phyloP scores from a whole-genome alignment of 371 early-diverging fungal genomes.

The Actinomortierella wolfii region DNA sequence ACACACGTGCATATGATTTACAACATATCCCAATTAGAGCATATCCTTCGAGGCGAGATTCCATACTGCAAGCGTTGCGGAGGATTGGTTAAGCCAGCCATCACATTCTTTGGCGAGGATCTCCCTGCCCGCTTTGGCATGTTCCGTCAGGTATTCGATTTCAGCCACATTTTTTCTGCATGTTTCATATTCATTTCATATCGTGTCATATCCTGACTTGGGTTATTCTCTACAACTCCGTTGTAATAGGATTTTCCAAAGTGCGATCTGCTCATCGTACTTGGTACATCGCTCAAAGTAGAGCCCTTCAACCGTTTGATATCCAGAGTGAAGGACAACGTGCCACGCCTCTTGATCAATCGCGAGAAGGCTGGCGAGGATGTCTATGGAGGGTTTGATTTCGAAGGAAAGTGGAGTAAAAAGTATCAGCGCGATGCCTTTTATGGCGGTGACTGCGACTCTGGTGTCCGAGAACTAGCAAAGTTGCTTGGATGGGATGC shows the following conservation, averaged over 20 bases:
- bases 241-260: slow-evolving; percentile 69
- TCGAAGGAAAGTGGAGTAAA: slow-evolving; percentile 63
- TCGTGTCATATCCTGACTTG: too few relatives aligned
- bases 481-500: slow-evolving; percentile 69
- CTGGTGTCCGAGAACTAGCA: slow-evolving; percentile 65
- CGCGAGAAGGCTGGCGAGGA: slow-evolving; percentile 76
- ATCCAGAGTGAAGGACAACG: slow-evolving; percentile 58
- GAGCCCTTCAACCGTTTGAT: slow-evolving; percentile 90
- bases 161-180: neutral
- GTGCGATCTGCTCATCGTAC: slow-evolving; percentile 89
- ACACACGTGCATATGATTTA: too few relatives aligned
- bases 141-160: slow-evolving; percentile 44
- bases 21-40: slow-evolving; percentile 23
- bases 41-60: slow-evolving; percentile 62
- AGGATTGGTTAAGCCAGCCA: slow-evolving; percentile 89
- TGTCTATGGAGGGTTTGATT: slow-evolving; percentile 76
- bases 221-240: too few relatives aligned
- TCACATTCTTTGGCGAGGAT: slow-evolving; percentile 93
- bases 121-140: slow-evolving; percentile 81
- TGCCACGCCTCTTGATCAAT: slow-evolving; percentile 90
- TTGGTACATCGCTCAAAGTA: slow-evolving; percentile 88
- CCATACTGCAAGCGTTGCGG: slow-evolving; percentile 72
- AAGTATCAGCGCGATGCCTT: slow-evolving; percentile 75
- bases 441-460: slow-evolving; percentile 80
- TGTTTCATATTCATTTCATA: too few relatives aligned